Base-by-base conservation (phyloP, 73 alveolate genomes). In the Tetrahymena thermophila region DNA sequence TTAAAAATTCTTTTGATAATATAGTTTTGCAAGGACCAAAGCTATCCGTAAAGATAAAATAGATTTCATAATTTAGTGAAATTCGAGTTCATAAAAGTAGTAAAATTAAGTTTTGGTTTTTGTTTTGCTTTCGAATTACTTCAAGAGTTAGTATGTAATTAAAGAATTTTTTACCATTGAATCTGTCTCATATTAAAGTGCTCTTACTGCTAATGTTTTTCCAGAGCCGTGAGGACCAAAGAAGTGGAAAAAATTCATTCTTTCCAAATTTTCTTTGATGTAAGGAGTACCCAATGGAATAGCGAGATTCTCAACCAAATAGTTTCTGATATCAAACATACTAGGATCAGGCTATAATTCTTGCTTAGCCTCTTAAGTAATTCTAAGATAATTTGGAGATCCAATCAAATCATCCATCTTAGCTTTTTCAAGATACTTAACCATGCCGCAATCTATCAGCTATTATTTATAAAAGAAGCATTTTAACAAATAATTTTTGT, bases 201-300 rank as follows among this genome's bases (percentile, higher is more conserved):
- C 97, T 89, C 97, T 85, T 21, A 95, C 97, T 16, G 97, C 97
- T 85, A 85, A 93, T n/a, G 97, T 85, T 57, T 95, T 95, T 8
- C 97, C 97, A 89, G 97, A 85, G 43, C 97, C 97, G 50, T 95
- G 97, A 35, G 97, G 97, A 55, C 97, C 97, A 95, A 85, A 95
- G 58, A 95, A 95, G 71, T 85, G 93, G 34, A 95, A 71, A 42
- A 85, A 95, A 85, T 95, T 95, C 55, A 89, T 89, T 43, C 94
- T 94, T 50, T 95, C 94, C 15, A 95, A 42, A 50, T 95, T 95
- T 34, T 95, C 97, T 43, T 95, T 95, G 28, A 95, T 95, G 56
- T 89, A 95, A 10, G 97, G 38, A 50, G 97, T 85, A 21, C 97
- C 97, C 55, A 95, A 95, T 15, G 97, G 97, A 56, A 95, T 95